Evolutionary conservation across 129 eudicot genomes (phyloP).

Genomic region (Gnaphalium uliginosum): DNA sequence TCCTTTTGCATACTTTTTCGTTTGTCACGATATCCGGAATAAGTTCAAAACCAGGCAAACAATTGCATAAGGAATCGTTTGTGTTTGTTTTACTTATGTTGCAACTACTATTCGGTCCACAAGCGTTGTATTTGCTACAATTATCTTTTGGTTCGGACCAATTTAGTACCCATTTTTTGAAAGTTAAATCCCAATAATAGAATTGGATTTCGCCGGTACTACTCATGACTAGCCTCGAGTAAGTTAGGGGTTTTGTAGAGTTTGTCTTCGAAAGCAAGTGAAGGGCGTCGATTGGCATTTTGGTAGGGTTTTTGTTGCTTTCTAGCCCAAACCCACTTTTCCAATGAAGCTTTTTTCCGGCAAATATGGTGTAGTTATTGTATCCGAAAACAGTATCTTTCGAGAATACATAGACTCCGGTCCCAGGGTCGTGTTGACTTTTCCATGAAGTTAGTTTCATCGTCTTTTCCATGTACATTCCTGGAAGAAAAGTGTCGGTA

Average conservation of each 20-base stretch:
- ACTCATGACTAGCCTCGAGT: slow-evolving; percentile 37
- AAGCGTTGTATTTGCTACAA: slow-evolving; percentile 34
- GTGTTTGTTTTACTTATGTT: background rate
- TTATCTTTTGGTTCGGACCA: slow-evolving; percentile 45
- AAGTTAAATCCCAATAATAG: slow-evolving; percentile 17
- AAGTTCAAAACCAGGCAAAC: slow-evolving; percentile 51
- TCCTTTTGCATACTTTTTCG: slow-evolving; percentile 36
- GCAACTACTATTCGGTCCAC: slow-evolving; percentile 49
- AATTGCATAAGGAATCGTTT: slow-evolving; percentile 27
- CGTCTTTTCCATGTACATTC: slow-evolving; percentile 45
- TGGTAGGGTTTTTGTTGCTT: slow-evolving; percentile 34
- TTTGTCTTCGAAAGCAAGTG: slow-evolving; percentile 29
- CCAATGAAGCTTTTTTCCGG: slow-evolving; percentile 34
- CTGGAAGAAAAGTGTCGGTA: slow-evolving; percentile 62
- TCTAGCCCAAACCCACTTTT: slow-evolving; percentile 39
- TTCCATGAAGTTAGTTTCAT: slow-evolving; percentile 59
- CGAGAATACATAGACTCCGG: slow-evolving; percentile 47
- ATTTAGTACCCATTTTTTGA: slow-evolving; percentile 27
- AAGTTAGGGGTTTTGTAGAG: background rate
- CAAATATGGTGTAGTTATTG: slow-evolving; percentile 36
- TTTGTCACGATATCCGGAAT: slow-evolving; percentile 14
- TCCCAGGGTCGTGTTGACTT: slow-evolving; percentile 48
- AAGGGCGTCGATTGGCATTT: slow-evolving; percentile 32
- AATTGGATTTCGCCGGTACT: slow-evolving; percentile 45
- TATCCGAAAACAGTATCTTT: slow-evolving; percentile 36